A percentile compares a stretch with the other conserved stretches of the same genome.
Evolutionary conservation across 2,329 filamentous ascomycete genomes (phyloP).

Genomic region (Ceratocystiopsis sp.): DNA sequence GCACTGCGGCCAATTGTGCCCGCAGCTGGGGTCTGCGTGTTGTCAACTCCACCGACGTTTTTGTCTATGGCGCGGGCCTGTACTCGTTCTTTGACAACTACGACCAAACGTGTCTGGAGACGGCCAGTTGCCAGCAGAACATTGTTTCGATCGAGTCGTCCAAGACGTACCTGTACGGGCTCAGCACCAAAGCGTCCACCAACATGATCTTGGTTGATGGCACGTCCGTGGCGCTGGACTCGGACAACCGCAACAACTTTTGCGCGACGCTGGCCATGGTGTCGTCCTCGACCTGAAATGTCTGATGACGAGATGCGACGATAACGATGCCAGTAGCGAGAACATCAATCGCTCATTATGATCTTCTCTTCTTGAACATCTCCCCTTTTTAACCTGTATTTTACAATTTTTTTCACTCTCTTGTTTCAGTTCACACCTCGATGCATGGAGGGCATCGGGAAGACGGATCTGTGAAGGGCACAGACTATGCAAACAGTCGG

Average conservation of each 20-base stretch:
- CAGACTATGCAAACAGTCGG: no score
- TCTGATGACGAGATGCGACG: no score
- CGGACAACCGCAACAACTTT: slow-evolving; percentile 48
- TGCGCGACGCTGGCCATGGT: slow-evolving; percentile 44
- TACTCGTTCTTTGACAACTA: slow-evolving; percentile 83
- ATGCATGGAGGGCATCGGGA: no score
- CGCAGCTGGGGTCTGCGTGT: slow-evolving; percentile 67
- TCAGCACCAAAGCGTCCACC: slow-evolving; percentile 57
- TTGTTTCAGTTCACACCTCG: no score
- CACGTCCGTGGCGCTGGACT: slow-evolving; percentile 31
- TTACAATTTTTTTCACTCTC: no score
- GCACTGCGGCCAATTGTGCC: slow-evolving; percentile 36
- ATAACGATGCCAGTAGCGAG: no score
- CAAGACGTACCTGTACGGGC: slow-evolving; percentile 38
- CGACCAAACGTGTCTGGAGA: slow-evolving; percentile 47
- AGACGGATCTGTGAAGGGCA: no score
- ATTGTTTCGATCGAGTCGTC: slow-evolving; percentile 58
- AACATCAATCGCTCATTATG: no score
- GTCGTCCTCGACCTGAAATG: slow-evolving; percentile 5
- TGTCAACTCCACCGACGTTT: slow-evolving; percentile 47
- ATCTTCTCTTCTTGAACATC: no score
- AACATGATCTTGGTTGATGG: slow-evolving; percentile 57
- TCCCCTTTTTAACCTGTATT: no score
- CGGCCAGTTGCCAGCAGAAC: slow-evolving; percentile 58
- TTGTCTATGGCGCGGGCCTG: slow-evolving; percentile 55